These are phyloP conservation scores for Hymenoscyphus linearis DNA, from an alignment of 2,329 filamentous ascomycete genomes.

Conservation along the genomic window DNA sequence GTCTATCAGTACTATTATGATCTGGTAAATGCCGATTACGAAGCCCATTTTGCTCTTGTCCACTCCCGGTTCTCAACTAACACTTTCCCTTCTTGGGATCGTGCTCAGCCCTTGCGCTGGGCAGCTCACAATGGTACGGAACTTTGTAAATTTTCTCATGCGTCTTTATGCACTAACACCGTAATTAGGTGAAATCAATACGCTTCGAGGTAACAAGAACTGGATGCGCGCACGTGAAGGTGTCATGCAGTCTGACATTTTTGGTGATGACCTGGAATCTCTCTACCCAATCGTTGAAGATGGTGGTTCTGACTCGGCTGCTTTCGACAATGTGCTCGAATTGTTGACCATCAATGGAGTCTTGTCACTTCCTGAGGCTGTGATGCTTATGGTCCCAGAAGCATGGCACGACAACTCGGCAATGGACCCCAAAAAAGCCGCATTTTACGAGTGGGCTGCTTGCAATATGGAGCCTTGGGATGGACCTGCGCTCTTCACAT, in stretches of 20 bases:
- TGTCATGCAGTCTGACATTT: slow-evolving; percentile 86
- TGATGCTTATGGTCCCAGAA: slow-evolving; percentile 98
- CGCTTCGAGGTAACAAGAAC: slow-evolving; percentile 95
- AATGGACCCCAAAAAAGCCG: slow-evolving; percentile 93
- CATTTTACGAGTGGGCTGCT: slow-evolving; percentile 97
- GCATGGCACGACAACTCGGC: slow-evolving; percentile 91
- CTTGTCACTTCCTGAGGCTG: slow-evolving; percentile 86
- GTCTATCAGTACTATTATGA: slow-evolving; percentile 99
- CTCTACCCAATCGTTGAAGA: slow-evolving; percentile 96
- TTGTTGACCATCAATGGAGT: slow-evolving; percentile 93
- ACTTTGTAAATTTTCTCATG: slow-evolving; percentile 22
- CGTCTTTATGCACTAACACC: slow-evolving; percentile 28
- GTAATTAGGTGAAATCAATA: slow-evolving; percentile 77
- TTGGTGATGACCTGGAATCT: slow-evolving; percentile 83
- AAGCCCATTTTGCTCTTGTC: slow-evolving; percentile 93
- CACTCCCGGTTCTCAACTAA: slow-evolving; percentile 98
- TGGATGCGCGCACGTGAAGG: slow-evolving; percentile 98
- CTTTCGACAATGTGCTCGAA: slow-evolving; percentile 95
- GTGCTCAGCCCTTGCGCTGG: slow-evolving; percentile 93
- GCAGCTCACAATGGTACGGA: slow-evolving; percentile 83
- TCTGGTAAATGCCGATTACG: slow-evolving; percentile 92
- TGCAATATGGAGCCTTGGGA: slow-evolving; percentile 99
- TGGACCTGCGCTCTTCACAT: slow-evolving; percentile 92
- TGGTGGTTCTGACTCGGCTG: slow-evolving; percentile 92
- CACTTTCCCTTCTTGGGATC: slow-evolving; percentile 97